Percentiles rank a stretch among this genome's conserved stretches.
phyloP scores from a whole-genome alignment of 1,139 yeast species.

The Candida sanyaensis region DNA sequence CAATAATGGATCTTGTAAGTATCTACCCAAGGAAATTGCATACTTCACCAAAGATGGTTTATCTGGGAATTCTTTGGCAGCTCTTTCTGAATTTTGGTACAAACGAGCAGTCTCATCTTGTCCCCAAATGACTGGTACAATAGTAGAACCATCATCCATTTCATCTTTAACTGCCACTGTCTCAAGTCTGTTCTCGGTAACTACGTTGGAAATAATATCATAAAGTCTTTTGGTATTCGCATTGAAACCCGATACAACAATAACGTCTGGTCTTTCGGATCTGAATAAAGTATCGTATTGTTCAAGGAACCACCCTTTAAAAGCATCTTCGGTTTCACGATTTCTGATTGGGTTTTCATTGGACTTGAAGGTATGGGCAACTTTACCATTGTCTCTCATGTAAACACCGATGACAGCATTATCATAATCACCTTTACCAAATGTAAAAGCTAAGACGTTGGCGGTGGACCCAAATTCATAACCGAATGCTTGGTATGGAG shows the following conservation, averaged over 20 bases:
- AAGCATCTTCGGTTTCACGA: slow-evolving; percentile 50
- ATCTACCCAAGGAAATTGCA: slow-evolving; percentile 87
- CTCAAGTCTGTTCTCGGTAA: slow-evolving; percentile 53
- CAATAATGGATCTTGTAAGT: slow-evolving; percentile 84
- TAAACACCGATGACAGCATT: slow-evolving; percentile 88
- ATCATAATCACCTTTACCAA: slow-evolving; percentile 82
- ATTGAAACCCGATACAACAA: slow-evolving; percentile 87
- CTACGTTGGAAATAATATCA: slow-evolving; percentile 58
- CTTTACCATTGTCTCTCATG: slow-evolving; percentile 78
- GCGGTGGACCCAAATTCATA: slow-evolving; percentile 82
- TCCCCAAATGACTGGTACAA: slow-evolving; percentile 71
- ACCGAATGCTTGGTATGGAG: slow-evolving; percentile 84
- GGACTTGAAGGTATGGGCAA: slow-evolving; percentile 75
- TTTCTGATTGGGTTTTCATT: slow-evolving; percentile 72
- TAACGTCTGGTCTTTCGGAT: slow-evolving; percentile 70
- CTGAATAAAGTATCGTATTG: slow-evolving; percentile 17
- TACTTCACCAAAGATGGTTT: slow-evolving; percentile 82
- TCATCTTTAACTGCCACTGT: slow-evolving; percentile 54
- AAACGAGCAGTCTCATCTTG: slow-evolving; percentile 93
- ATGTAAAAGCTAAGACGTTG: slow-evolving; percentile 76
- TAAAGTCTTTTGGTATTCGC: slow-evolving; percentile 67
- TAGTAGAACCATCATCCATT: slow-evolving; percentile 37
- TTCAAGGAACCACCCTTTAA: slow-evolving; percentile 49
- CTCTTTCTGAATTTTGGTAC: slow-evolving; percentile 79
- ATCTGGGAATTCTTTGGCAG: slow-evolving; percentile 83